Base-by-base conservation (phyloP, 2,329 filamentous ascomycete species). In the Fusarium devonianum region DNA sequence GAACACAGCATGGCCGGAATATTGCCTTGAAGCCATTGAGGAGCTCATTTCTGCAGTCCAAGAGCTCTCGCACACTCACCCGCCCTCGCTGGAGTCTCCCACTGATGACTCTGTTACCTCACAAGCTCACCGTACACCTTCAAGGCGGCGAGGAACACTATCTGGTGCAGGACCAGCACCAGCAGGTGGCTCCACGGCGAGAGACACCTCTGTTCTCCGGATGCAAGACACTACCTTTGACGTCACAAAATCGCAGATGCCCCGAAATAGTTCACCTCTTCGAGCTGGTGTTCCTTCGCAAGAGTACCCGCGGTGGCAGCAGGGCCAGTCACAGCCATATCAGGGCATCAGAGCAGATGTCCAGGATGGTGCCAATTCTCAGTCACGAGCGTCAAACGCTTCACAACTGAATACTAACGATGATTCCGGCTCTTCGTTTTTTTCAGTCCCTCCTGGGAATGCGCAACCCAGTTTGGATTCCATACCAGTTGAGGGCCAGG, bases 1-100 rank as follows among this genome's bases (percentile, higher is more conserved):
- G 28, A 60, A 68, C n/a, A 70, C 67, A 2, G 65, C 66, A 1
- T 70, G 68, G 68, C 68, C 68, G 1, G 68, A 70, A 21, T 70
- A 70, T 21, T 70, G 68, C 5, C 49, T 70, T 0, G 63, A 63
- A 0, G 68, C 68, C 2, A 64, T 70, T 5, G 68, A 70, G 8
- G 68, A 71, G 10, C 45, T 70, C 3, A 67, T 65, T 0, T 67
- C 62, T 0, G 64, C 65, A 0, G 63, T 70, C 0, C 51, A 64
- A 39, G 68, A 71, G 5, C 26, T 67, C 0, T 61, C 64, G 2
- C 49, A 55, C 11, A 36, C 57, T 4, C 52, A 40, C 0, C 28
- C 36, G 3, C 29, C 50, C 3, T 32, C 40, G 2, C 51, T 51
- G 6, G 59, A 63, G 3, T 54, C 61, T 4, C 56, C 56, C 3